A percentile compares a stretch with the other conserved stretches of the same genome.
These are phyloP conservation scores for Betula pendula DNA, from an alignment of 306 rosid genomes.

Conservation along the genomic window DNA sequence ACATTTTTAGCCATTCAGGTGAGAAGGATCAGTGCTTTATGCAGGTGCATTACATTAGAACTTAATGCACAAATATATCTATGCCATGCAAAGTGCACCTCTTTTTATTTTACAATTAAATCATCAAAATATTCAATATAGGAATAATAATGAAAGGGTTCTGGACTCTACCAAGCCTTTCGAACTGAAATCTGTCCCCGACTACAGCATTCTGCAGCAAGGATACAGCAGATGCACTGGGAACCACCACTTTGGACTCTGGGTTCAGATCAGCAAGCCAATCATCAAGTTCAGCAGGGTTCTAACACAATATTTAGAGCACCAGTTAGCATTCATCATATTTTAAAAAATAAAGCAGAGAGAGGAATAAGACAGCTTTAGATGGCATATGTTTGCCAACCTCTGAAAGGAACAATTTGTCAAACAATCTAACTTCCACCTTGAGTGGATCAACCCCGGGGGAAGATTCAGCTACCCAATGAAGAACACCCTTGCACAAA, in stretches of 20 bases:
- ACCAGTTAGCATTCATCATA: not conserved
- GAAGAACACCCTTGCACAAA: constrained; percentile 83
- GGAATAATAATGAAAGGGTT: constrained; percentile 7
- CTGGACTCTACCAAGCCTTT: constrained; percentile 76
- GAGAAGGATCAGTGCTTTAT: not conserved
- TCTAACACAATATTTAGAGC: constrained; percentile 43
- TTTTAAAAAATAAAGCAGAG: not conserved
- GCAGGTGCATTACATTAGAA: not conserved
- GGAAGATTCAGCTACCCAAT: constrained; percentile 88
- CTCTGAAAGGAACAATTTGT: constrained; percentile 83
- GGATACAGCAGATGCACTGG: constrained; percentile 67
- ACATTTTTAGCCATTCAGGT: not conserved
- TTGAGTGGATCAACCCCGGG: constrained; percentile 80
- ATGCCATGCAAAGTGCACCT: constrained; percentile 8
- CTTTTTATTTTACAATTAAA: not conserved
- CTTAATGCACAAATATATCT: not conserved
- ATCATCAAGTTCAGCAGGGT: constrained; percentile 90
- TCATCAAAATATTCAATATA: not conserved
- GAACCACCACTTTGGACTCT: constrained; percentile 59
- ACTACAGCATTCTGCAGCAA: constrained; percentile 49
- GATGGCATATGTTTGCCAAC: constrained; percentile 39
- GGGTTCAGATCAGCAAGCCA: constrained; percentile 91
- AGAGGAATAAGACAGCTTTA: not conserved
- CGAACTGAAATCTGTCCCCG: constrained; percentile 88
- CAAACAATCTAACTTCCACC: constrained; percentile 88